Evolutionary conservation across 495 filamentous ascomycete genomes (phyloP), one percentile per base, ranked within the genome.

Genomic region (Daldinia concentrica): DNA sequence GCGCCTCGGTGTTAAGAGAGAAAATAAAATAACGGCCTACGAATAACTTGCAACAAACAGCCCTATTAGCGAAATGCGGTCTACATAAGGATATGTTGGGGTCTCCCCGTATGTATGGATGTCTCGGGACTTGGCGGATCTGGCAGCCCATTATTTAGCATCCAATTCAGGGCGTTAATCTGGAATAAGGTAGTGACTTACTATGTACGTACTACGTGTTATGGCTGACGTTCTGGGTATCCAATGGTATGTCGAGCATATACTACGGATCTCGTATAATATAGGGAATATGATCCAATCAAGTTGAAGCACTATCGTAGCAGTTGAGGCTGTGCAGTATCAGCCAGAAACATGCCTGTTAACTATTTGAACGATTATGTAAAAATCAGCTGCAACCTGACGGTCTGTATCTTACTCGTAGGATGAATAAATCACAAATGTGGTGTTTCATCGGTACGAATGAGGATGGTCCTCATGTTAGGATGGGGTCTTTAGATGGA

Each of bases 401-500:
- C n/a, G 5, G n/a, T 32, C 3, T 32, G n/a, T 22, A 22, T 19
- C n/a, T 45, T 17, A 19, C 41, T 43, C 4, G 17, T 19, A 45
- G 41, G 41, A 24, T 48, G 43, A 24, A 48, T 12, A 12, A 24
- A 24, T 48, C 11, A 43, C 11, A 56, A 60, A 61, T 55, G 61
- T 58, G 22, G 17, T 58, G 63, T 71, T 66, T 62, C 68, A 71
- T 54, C 29, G 19, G 66, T 62, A 56, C 56, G 27, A 58, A 66
- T 58, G 37, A 22, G 51, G 58, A 50, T 36, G 30, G 48, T 54
- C 27, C 15, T 54, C 12, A 29, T 0, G 27, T 30, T 27, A 30
- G 26, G 15, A 54, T 54, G 24, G 50, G 15, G 1, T n/a, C 15
- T 17, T 55, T 27, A 34, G 59, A 67, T 58, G 64, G 64, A 37